Evolutionary conservation across 1,139 yeast genomes (phyloP).

Genomic region (Insectozyma bohioensis): DNA sequence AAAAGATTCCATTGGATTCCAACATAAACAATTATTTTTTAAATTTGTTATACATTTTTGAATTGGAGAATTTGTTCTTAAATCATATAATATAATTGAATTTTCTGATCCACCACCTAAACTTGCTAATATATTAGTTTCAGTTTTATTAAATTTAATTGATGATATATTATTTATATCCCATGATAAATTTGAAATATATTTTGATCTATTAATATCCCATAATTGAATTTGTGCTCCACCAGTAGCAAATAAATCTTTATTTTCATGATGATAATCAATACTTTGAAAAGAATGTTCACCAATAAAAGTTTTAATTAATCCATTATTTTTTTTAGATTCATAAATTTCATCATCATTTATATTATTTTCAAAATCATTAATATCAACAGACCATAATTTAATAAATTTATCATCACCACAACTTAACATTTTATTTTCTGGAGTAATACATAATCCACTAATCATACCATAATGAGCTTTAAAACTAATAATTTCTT

Average conservation of each 20-base stretch:
- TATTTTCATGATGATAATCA: conserved; percentile 84
- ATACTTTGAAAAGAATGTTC: conserved; percentile 82
- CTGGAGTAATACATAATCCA: conserved; percentile 80
- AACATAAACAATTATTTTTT: conserved; percentile 82
- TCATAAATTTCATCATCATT: conserved; percentile 38
- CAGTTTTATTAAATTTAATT: conserved; percentile 87
- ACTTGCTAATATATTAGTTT: conserved; percentile 84
- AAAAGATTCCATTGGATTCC: conserved; percentile 99
- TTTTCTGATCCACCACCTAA: conserved; percentile 78
- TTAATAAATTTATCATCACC: conserved; percentile 90
- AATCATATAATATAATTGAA: conserved; percentile 84
- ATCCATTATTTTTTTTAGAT: conserved; percentile 37
- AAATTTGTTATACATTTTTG: conserved; percentile 84
- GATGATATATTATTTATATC: conserved; percentile 88
- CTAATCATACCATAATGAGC: conserved; percentile 92
- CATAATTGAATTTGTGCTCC: conserved; percentile 87
- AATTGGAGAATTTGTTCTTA: conserved; percentile 88
- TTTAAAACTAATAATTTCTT: conserved; percentile 71
- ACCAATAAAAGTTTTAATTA: conserved; percentile 76
- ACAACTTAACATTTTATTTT: conserved; percentile 66
- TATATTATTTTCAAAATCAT: conserved; percentile 37
- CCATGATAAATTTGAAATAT: conserved; percentile 82
- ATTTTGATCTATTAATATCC: conserved; percentile 81
- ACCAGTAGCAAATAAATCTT: conserved; percentile 82
- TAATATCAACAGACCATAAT: conserved; percentile 65